Base-by-base conservation (phyloP, 371 early-diverging fungal species). In the Syncephalastrum sp. region DNA sequence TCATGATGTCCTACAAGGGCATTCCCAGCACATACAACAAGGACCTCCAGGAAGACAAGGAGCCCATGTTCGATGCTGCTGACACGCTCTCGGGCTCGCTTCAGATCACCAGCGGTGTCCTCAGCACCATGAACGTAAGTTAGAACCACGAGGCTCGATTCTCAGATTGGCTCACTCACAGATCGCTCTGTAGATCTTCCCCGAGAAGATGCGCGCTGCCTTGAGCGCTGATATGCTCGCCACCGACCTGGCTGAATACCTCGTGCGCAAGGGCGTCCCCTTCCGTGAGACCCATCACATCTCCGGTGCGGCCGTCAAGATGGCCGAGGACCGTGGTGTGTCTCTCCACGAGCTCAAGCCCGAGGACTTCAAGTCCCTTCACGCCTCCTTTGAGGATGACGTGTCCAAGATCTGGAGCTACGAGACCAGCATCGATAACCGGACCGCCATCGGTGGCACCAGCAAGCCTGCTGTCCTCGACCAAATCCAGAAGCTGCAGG, bases 201-300 rank as follows among this genome's bases (percentile, higher is more conserved):
- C 88, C 10, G 86, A 84, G 24, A 86, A 77, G 56, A 94, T 94
- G 93, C 63, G 64, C 61, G 77, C 81, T 8, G 81, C 79, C 53
- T 79, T 98, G 58, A 92, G 91, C 52, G 82, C 77, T 16, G 97
- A 97, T 70, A 94, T 98, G 96, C 79, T 98, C 62, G 98, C 98
- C 6, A 98, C 98, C 0, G 98, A 98, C 72, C 74, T 98, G 42
- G 98, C 98, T 17, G 98, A 98, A 72, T 98, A 97, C 66, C 82
- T 98, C 41, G 98, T 98, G 46, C 82, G 88, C 59, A 88, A 88
- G 68, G 88, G 88, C 15, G 84, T 98, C n/a, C 98, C 98, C 4
- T 98, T 98, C 93, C 92, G 98, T 66, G 94, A 96, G 63, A 95
- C 97, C 2, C 98, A 98, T 71, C 97, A 98, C 74, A 90, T 97